Percentiles rank a stretch among this genome's conserved stretches.
Conservation (phyloP, 2,329 filamentous ascomycete species). For the Hypoxylon sp. region DNA sequence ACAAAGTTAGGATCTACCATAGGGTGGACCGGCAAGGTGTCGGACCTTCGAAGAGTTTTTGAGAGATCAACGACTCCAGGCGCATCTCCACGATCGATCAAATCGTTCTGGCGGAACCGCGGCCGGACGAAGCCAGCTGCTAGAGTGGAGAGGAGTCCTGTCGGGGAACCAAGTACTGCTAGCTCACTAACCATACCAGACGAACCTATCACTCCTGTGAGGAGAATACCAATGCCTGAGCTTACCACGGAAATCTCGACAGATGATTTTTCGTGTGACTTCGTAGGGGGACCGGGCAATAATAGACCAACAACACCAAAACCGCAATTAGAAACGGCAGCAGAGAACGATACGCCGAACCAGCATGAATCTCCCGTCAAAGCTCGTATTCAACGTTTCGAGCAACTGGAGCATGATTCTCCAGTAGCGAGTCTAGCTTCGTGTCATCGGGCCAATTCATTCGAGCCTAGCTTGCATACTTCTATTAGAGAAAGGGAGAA, state of each 20-base stretch:
- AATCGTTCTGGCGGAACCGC: conserved; percentile 40
- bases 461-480: conserved; percentile 16
- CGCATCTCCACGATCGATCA: conserved; percentile 41
- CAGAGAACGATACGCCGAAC: not conserved
- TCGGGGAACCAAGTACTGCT: not conserved
- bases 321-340: conserved; percentile 10
- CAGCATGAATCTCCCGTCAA: conserved; percentile 49
- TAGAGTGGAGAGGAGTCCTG: conserved; percentile 8
- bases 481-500: conserved; percentile 11
- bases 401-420: conserved; percentile 42
- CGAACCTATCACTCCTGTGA: conserved; percentile 19
- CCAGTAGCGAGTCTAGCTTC: conserved; percentile 9
- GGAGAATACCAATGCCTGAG: conserved; percentile 41
- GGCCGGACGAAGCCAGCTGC: conserved; percentile 29
- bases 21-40: conserved; percentile 44
- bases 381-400: conserved; percentile 48
- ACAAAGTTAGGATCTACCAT: conserved; percentile 17
- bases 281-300: conserved; percentile 32
- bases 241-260: conserved; percentile 48
- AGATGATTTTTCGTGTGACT: conserved; percentile 49
- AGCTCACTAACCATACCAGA: conserved; percentile 30
- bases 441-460: conserved; percentile 19
- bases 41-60: conserved; percentile 49
- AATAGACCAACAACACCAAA: conserved; percentile 3
- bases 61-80: conserved; percentile 40